Percentiles rank a stretch among this genome's conserved stretches.
Evolutionary conservation across 805 yeast genomes (phyloP).

Genomic region (Blastobotrys attinorum): DNA sequence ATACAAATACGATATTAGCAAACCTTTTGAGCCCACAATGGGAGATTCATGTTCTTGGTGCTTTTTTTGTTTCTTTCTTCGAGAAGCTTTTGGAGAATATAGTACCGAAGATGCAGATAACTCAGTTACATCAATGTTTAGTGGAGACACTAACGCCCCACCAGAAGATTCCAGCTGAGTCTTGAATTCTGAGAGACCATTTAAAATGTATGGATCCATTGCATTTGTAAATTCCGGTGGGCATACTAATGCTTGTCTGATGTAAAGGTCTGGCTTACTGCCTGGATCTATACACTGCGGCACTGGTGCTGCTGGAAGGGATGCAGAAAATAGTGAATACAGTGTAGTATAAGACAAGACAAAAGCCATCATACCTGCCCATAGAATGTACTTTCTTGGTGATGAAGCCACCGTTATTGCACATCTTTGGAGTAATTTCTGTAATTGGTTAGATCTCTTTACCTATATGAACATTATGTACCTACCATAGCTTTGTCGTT

Average conservation of each 20-base stretch:
- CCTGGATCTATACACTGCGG: constrained; percentile 7
- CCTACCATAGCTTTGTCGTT: no score
- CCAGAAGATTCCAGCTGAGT: neutral
- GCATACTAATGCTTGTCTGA: constrained; percentile 32
- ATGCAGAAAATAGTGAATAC: constrained; percentile 30
- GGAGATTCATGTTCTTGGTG: neutral
- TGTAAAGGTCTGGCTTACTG: constrained; percentile 18
- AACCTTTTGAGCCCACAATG: neutral
- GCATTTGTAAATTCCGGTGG: constrained; percentile 9
- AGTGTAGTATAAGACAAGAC: constrained; percentile 44
- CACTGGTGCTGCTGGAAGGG: constrained; percentile 12
- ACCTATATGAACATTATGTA: no score
- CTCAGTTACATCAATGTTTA: neutral
- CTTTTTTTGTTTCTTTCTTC: neutral
- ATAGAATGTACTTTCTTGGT: constrained; percentile 38
- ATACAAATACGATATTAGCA: constrained; percentile 1
- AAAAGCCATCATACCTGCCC: constrained; percentile 42
- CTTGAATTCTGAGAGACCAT: neutral
- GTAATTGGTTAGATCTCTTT: no score
- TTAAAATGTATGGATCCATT: neutral
- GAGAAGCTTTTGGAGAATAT: neutral
- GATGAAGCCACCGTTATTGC: constrained; percentile 28
- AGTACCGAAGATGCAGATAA: neutral
- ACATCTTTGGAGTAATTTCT: constrained; percentile 5
- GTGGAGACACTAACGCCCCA: neutral